Conservation (phyloP, 345 rosid genomes). For the Sonneratia caseolaris region DNA sequence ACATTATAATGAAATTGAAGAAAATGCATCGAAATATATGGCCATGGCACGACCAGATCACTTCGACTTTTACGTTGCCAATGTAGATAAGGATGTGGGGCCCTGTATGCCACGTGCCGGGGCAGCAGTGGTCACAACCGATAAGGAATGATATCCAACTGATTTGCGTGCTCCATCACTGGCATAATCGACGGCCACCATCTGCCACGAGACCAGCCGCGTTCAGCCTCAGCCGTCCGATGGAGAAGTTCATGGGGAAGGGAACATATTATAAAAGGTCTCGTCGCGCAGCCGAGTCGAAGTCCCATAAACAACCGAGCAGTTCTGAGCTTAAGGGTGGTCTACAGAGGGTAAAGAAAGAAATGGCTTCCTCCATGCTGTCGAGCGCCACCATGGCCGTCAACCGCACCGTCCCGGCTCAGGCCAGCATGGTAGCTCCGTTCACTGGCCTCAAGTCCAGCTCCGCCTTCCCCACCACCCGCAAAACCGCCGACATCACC, state of each 20-base stretch:
- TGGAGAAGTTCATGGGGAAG: not conserved
- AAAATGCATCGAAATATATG: no score
- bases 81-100: not conserved
- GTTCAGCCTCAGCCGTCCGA: constrained; percentile 10
- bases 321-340: not conserved
- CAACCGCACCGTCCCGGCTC: constrained; percentile 16
- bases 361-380: constrained; percentile 28
- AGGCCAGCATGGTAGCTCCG: constrained; percentile 29
- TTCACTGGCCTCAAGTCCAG: constrained; percentile 29
- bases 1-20: not conserved
- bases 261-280: not conserved
- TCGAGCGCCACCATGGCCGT: constrained; percentile 22
- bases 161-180: constrained; percentile 3
- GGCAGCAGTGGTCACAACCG: constrained; percentile 6
- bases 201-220: not conserved
- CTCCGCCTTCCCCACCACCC: constrained; percentile 21
- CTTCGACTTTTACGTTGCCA: not conserved
- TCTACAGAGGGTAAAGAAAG: not conserved
- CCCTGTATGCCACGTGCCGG: constrained; percentile 15
- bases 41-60: no score
- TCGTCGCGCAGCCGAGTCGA: not conserved
- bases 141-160: constrained; percentile 17
- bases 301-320: not conserved
- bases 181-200: constrained; percentile 4
- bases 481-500: constrained; percentile 21